phyloP scores from a whole-genome alignment of 2,329 filamentous ascomycete genomes.

The Daldinia sp. region DNA sequence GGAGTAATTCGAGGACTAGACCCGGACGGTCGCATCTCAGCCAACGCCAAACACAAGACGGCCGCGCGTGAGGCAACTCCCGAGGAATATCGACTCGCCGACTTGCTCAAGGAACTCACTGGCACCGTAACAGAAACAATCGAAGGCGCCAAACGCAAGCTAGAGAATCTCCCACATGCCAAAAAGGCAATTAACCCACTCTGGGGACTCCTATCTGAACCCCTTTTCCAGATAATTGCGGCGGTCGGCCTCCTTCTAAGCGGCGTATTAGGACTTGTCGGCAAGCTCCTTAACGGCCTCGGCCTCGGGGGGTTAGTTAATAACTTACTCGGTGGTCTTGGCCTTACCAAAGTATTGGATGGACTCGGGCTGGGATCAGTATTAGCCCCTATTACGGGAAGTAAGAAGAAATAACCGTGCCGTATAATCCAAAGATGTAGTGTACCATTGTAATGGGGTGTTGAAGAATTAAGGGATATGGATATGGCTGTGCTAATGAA shows the following conservation, averaged over 20 bases:
- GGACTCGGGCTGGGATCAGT: constrained; percentile 71
- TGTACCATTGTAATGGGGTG: no score
- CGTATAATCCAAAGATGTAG: no score
- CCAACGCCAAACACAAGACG: constrained; percentile 83
- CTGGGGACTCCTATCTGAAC: constrained; percentile 83
- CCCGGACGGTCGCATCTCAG: constrained; percentile 84
- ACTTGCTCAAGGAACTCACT: constrained; percentile 85
- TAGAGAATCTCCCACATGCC: constrained; percentile 89
- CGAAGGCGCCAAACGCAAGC: constrained; percentile 86
- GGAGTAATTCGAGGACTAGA: constrained; percentile 87
- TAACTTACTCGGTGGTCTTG: constrained; percentile 77
- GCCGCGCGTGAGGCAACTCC: constrained; percentile 78
- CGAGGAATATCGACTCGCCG: constrained; percentile 85
- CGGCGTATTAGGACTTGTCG: constrained; percentile 86
- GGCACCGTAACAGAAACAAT: constrained; percentile 82
- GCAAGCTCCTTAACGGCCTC: constrained; percentile 79
- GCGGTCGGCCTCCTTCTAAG: constrained; percentile 84
- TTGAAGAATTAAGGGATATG: no score
- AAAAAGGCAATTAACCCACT: constrained; percentile 95
- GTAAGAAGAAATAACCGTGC: constrained; percentile 49
- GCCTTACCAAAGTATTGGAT: constrained; percentile 77
- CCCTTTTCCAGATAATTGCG: constrained; percentile 90
- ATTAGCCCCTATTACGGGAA: constrained; percentile 53
- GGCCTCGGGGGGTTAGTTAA: constrained; percentile 85
- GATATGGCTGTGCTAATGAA: no score